Base-by-base conservation (phyloP, 2,329 filamentous ascomycete species). In the Mycosphaerella sp. region DNA sequence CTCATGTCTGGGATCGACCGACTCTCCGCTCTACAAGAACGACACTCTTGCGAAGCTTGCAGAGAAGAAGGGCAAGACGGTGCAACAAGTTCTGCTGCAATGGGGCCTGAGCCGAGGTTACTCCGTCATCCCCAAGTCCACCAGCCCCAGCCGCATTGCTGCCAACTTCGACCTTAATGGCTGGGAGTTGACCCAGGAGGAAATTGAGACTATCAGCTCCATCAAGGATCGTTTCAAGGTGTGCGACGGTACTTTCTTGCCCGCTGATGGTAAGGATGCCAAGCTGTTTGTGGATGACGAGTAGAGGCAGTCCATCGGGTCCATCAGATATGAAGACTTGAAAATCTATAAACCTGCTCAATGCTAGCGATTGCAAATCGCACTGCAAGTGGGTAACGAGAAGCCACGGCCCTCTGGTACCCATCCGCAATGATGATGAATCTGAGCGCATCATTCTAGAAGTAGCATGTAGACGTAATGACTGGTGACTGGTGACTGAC, bases 41-140 rank as follows among this genome's bases (percentile, higher is more conserved):
- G 66, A 78, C 60, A 81, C 78, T 14, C 76, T 90, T 26, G 74
- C 78, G 54, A 72, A 77, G 56, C 59, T 68, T 21, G 86, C 86
- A 32, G 73, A 84, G 67, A 73, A 71, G 61, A 86, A 87, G 74
- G 80, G 80, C 67, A 84, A 83, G 76, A 83, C 83, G 11, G 76
- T 80, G 8, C 84, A 90, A 75, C 86, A 95, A 77, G 81, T 90
- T 49, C 74, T 93, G 64, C 74, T 95, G 59, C 76, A 83, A 64
- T 95, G 89, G 88, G 89, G 88, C 60, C 74, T 95, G 52, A 82
- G 87, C 70, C 84, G 89, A 68, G 88, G 86, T 55, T 89, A 85
- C 77, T 86, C 82, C 61, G 88, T 95, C 49, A 89, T 95, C 65
- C 89, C 89, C 65, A 95, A 95, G 80, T 86, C 81, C 49, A 86